Evolutionary conservation across 306 rosid genomes (phyloP).

Genomic region (Fagus crenata): DNA sequence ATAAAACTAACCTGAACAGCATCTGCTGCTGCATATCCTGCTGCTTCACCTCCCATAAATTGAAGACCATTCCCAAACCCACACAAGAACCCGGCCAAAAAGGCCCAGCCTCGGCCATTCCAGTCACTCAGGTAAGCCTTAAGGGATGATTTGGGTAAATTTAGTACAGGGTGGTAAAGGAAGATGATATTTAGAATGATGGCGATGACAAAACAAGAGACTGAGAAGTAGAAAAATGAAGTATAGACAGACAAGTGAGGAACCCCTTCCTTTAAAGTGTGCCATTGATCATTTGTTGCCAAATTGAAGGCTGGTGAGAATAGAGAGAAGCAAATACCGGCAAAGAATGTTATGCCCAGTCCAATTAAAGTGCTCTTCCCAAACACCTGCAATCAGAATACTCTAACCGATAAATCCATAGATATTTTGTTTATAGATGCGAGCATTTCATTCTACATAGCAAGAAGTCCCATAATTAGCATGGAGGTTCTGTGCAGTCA

Average conservation of each 20-base stretch:
- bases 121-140: constrained; percentile 73
- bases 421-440: not conserved
- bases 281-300: constrained; percentile 96
- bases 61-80: constrained; percentile 94
- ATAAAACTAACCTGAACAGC: constrained; percentile 76
- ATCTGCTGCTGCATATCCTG: constrained; percentile 99
- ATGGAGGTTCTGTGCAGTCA: constrained; percentile 4
- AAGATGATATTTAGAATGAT: constrained; percentile 68
- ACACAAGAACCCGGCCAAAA: constrained; percentile 86
- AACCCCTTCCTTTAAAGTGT: constrained; percentile 61
- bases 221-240: constrained; percentile 81
- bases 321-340: constrained; percentile 79
- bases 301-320: constrained; percentile 93
- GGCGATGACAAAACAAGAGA: constrained; percentile 69
- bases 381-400: constrained; percentile 52
- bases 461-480: not conserved
- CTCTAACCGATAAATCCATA: not conserved
- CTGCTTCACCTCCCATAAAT: constrained; percentile 98
- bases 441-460: not conserved
- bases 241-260: constrained; percentile 82
- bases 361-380: constrained; percentile 76
- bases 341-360: constrained; percentile 65
- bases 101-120: constrained; percentile 91
- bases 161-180: constrained; percentile 72
- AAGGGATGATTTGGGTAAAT: constrained; percentile 70